These are phyloP conservation scores for Terfezia boudieri DNA, from an alignment of 495 filamentous ascomycete species.

Conservation along the genomic window DNA sequence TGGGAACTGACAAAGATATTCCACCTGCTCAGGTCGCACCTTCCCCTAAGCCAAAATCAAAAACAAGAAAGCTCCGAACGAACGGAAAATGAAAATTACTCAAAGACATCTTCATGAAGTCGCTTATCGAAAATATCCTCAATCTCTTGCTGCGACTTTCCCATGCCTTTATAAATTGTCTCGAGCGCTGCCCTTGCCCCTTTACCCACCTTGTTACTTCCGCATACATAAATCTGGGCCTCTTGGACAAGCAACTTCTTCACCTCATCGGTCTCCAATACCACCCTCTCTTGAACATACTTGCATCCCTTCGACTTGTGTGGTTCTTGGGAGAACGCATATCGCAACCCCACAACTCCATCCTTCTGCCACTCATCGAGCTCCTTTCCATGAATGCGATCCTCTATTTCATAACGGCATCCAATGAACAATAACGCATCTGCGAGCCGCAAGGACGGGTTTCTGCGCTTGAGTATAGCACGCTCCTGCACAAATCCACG, in stretches of 20 bases:
- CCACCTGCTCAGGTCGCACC: too few species aligned
- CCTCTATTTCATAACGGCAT: constrained; percentile 33
- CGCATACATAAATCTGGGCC: constrained; percentile 46
- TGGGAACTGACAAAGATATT: too few species aligned
- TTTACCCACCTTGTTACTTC: constrained; percentile 36
- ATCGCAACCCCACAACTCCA: constrained; percentile 35
- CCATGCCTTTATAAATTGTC: constrained; percentile 23
- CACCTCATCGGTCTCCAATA: constrained; percentile 29
- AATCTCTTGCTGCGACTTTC: neutral
- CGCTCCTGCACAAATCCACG: constrained; percentile 50
- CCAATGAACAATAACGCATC: constrained; percentile 42
- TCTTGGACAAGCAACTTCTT: constrained; percentile 32
- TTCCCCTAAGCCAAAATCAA: too few species aligned
- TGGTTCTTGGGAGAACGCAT: constrained; percentile 30
- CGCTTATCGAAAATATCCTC: too few species aligned
- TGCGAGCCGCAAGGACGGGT: constrained; percentile 30
- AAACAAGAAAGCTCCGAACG: too few species aligned
- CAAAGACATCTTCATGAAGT: too few species aligned
- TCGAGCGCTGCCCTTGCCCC: constrained; percentile 32
- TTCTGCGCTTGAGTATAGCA: constrained; percentile 25
- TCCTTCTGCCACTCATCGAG: constrained; percentile 32
- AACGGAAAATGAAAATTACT: too few species aligned
- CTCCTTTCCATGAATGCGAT: constrained; percentile 39
- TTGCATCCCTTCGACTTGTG: constrained; percentile 23
- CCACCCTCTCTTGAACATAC: constrained; percentile 43